These are phyloP conservation scores for Leccinum variabile DNA, from an alignment of 1,284 basidiomycete genomes.

Conservation along the genomic window DNA sequence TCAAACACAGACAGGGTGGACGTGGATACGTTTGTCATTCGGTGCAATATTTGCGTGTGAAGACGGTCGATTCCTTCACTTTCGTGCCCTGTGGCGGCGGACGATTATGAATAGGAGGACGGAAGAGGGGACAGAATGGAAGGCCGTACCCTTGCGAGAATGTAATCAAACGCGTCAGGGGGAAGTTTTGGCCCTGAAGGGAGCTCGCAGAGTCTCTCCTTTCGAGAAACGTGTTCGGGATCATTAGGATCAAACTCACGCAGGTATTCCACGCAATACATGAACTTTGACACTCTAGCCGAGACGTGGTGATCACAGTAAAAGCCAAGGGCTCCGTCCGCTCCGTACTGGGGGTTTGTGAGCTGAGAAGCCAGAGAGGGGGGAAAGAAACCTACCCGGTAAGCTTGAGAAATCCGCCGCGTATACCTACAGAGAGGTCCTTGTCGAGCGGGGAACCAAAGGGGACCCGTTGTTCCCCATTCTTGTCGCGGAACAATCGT, in stretches of 20 bases:
- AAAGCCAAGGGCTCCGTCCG: constrained; percentile 77
- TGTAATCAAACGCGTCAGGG: constrained; percentile 78
- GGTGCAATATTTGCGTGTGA: constrained; percentile 56
- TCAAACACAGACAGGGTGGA: constrained; percentile 75
- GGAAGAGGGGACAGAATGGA: constrained; percentile 2
- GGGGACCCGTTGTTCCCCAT: constrained; percentile 67
- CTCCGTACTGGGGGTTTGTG: constrained; percentile 44
- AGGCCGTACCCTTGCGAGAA: constrained; percentile 58
- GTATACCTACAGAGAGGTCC: constrained; percentile 64
- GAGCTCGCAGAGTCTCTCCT: constrained; percentile 49
- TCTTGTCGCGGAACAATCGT: constrained; percentile 66
- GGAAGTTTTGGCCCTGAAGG: constrained; percentile 72
- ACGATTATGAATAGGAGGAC: constrained; percentile 6
- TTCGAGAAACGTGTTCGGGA: too few species aligned
- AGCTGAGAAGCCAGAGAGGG: constrained; percentile 9
- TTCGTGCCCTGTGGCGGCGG: constrained; percentile 50
- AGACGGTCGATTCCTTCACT: constrained; percentile 77
- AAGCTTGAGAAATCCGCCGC: constrained; percentile 67
- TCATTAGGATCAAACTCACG: too few species aligned
- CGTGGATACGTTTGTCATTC: constrained; percentile 71
- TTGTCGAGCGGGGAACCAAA: constrained; percentile 80
- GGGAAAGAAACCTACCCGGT: constrained; percentile 49
- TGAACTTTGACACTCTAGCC: too few species aligned
- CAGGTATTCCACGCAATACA: too few species aligned
- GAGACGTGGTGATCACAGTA: too few species aligned